Evolutionary conservation across 164 flowering plant genomes (phyloP).

Genomic region (Euptelea pleiosperma): DNA sequence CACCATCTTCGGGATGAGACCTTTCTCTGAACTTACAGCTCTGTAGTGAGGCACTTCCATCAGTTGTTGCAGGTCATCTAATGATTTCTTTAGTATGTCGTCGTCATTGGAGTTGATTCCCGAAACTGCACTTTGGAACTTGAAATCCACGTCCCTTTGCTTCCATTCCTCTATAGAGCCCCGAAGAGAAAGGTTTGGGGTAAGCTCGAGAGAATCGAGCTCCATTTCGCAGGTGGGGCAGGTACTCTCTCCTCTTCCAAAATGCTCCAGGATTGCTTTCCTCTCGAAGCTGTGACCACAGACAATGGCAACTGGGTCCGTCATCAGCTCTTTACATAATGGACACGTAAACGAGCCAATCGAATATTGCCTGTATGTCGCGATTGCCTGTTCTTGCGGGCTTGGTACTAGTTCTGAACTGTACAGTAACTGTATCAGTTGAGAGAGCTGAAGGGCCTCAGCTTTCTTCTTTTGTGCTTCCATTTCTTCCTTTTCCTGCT

Average conservation of each 20-base stretch:
- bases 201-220: slow-evolving; percentile 14
- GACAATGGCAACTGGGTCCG: slow-evolving; percentile 22
- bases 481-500: slow-evolving; percentile 24
- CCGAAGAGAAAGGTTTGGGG: slow-evolving; percentile 21
- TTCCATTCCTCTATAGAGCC: slow-evolving; percentile 21
- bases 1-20: slow-evolving; percentile 20
- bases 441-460: slow-evolving; percentile 25
- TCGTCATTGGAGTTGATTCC: slow-evolving; percentile 19
- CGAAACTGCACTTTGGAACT: slow-evolving; percentile 13
- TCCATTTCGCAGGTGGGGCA: slow-evolving; percentile 25
- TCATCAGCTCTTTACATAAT: slow-evolving; percentile 14
- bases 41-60: slow-evolving; percentile 15
- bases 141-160: slow-evolving; percentile 16
- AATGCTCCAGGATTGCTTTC: slow-evolving; percentile 19
- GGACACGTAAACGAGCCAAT: slow-evolving; percentile 17
- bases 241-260: slow-evolving; percentile 15
- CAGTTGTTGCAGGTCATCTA: slow-evolving; percentile 20
- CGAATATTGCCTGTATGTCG: slow-evolving; percentile 1
- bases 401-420: slow-evolving; percentile 8
- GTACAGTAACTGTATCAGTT: slow-evolving; percentile 20
- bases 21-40: slow-evolving; percentile 13
- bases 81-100: slow-evolving; percentile 8
- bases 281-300: slow-evolving; percentile 29
- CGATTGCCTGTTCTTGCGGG: background rate
- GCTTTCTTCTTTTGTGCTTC: slow-evolving; percentile 20